Percentiles rank a stretch among this genome's conserved stretches.
These are phyloP conservation scores for Cercospora zeina DNA, from an alignment of 2,329 filamentous ascomycete genomes.

Conservation along the genomic window DNA sequence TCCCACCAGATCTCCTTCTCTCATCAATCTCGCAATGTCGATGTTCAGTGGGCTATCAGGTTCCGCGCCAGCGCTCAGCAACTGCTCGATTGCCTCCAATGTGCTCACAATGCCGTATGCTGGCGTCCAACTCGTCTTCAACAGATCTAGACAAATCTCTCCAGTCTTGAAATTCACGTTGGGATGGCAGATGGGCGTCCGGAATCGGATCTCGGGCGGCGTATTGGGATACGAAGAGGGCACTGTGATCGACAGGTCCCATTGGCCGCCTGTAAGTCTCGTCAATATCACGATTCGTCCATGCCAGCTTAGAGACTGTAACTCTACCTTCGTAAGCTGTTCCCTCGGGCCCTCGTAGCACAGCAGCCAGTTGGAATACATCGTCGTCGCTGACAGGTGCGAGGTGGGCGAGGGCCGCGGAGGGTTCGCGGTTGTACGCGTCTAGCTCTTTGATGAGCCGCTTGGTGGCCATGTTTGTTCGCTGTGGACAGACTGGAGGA, in stretches of 20 bases:
- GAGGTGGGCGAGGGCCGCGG: constrained; percentile 58
- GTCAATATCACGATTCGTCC: background rate
- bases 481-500: background rate
- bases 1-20: constrained; percentile 67
- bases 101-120: constrained; percentile 78
- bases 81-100: constrained; percentile 69
- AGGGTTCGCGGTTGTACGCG: constrained; percentile 57
- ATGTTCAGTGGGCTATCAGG: constrained; percentile 76
- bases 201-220: constrained; percentile 76
- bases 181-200: constrained; percentile 81
- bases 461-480: constrained; percentile 48
- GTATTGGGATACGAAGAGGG: constrained; percentile 75
- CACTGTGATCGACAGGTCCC: constrained; percentile 76
- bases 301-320: background rate
- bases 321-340: constrained; percentile 61
- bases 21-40: constrained; percentile 70
- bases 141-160: constrained; percentile 90
- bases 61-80: constrained; percentile 63
- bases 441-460: constrained; percentile 63
- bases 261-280: constrained; percentile 62
- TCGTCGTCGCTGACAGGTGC: constrained; percentile 59
- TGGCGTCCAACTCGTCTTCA: constrained; percentile 76
- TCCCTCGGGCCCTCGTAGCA: constrained; percentile 59
- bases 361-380: constrained; percentile 60
- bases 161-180: constrained; percentile 75